Evolutionary conservation across 768 basidiomycete genomes (phyloP), one percentile per base, ranked within the genome.

Genomic region (Kwoniella sp.): DNA sequence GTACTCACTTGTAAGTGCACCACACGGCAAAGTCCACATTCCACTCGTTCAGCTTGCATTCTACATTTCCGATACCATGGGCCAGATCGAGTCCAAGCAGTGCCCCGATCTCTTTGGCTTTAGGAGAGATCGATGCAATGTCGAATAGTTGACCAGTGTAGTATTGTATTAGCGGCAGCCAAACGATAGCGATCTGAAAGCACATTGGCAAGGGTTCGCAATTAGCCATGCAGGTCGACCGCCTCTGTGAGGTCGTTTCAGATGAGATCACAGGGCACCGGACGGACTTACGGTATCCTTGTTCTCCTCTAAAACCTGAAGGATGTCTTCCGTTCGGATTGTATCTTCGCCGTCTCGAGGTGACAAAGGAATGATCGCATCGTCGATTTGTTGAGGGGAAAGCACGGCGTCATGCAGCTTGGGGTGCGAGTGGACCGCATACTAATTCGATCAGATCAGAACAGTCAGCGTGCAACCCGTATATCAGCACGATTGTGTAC

Each of bases 141-240:
- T 92, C 89, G 83, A 99, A 98, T 82, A 84, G 87, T 81, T 99
- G 94, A 15, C 94, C 96, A 25, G 93, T 95, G 82, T 97, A 99
- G 83, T 93, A 99, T 81, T 98, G 95, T 34, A 98, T 88, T 1
- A 95, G 92, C 61, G 90, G 89, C 77, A 99, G 90, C 65, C 97
- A 86, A 64, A 98, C 92, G 45, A 99, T 85, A 30, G 96, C 91
- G 70, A 97, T 92, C 79, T 79, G 51, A 84, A n/a, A 25, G 2
- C n/a, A n/a, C n/a, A n/a, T 23, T 41, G 38, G 22, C n/a, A 57
- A 34, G 23, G 29, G 20, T 22, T 23, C n/a, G 4, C n/a, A 26
- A 37, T n/a, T 34, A 9, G 7, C 23, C 61, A n/a, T 64, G 63
- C 47, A 26, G 11, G 9, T 38, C 47, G 23, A 26, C 11, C 9